phyloP scores from a whole-genome alignment of 495 filamentous ascomycete genomes.

The Aspergillus asperescens region DNA sequence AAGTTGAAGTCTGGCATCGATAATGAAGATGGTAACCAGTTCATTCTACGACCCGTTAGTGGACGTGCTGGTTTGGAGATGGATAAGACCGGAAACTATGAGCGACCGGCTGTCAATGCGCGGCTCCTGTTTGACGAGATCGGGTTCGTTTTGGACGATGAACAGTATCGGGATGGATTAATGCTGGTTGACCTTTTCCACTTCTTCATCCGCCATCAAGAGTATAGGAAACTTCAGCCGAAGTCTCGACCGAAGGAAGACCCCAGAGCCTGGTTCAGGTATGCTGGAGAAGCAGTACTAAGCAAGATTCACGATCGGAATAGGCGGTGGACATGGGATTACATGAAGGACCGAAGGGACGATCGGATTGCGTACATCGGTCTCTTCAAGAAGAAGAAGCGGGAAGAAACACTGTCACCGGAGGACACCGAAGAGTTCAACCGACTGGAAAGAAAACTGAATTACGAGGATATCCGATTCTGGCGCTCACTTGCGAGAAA shows the following conservation, averaged over 20 bases:
- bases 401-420: slow-evolving; percentile 63
- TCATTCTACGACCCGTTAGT: slow-evolving; percentile 90
- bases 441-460: slow-evolving; percentile 77
- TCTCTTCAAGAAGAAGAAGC: slow-evolving; percentile 88
- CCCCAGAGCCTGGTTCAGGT: slow-evolving; percentile 83
- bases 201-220: slow-evolving; percentile 95
- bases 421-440: slow-evolving; percentile 68
- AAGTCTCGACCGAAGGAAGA: slow-evolving; percentile 83
- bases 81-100: slow-evolving; percentile 78
- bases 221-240: slow-evolving; percentile 90
- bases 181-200: slow-evolving; percentile 99
- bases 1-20: slow-evolving; percentile 74
- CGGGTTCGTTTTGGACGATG: slow-evolving; percentile 88
- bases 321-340: slow-evolving; percentile 86
- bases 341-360: slow-evolving; percentile 86
- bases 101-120: slow-evolving; percentile 85
- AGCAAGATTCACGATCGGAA: slow-evolving; percentile 93
- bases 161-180: slow-evolving; percentile 91
- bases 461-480: slow-evolving; percentile 94
- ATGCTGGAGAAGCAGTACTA: slow-evolving; percentile 81
- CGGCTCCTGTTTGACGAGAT: slow-evolving; percentile 91
- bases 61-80: slow-evolving; percentile 88
- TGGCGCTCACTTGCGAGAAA: slow-evolving; percentile 93
- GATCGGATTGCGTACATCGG: slow-evolving; percentile 85
- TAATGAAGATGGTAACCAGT: slow-evolving; percentile 72